phyloP scores from a whole-genome alignment of 2,329 filamentous ascomycete species.

The Diaporthe aspalathi region DNA sequence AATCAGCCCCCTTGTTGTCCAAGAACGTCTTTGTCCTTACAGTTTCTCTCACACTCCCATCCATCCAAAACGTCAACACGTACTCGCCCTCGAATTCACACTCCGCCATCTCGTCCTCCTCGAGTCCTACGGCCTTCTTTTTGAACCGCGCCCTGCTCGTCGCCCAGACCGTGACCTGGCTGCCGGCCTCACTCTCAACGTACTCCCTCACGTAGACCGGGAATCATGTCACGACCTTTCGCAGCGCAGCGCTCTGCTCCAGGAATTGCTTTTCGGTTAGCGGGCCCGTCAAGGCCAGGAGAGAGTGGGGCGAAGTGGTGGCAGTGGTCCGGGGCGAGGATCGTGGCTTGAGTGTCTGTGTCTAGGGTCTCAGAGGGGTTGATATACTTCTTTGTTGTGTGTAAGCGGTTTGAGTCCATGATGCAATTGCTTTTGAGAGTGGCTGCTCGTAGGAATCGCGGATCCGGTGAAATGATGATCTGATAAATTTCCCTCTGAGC shows the following conservation, averaged over 20 bases:
- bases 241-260: slow-evolving; percentile 16
- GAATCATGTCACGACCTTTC: slow-evolving; percentile 23
- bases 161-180: slow-evolving; percentile 37
- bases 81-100: slow-evolving; percentile 36
- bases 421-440: background rate
- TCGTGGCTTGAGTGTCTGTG: slow-evolving; percentile 8
- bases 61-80: slow-evolving; percentile 36
- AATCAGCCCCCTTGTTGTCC: slow-evolving; percentile 32
- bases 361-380: slow-evolving; percentile 28
- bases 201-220: slow-evolving; percentile 20
- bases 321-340: slow-evolving; percentile 17
- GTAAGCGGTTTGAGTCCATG: slow-evolving; percentile 27
- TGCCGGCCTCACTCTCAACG: slow-evolving; percentile 36
- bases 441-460: too few relatives aligned
- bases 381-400: slow-evolving; percentile 32
- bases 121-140: slow-evolving; percentile 3
- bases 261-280: slow-evolving; percentile 4
- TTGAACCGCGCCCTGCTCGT: slow-evolving; percentile 13
- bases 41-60: slow-evolving; percentile 35
- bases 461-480: too few relatives aligned
- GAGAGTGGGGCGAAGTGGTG: slow-evolving; percentile 32
- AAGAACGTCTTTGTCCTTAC: slow-evolving; percentile 32
- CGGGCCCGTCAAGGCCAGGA: slow-evolving; percentile 8
- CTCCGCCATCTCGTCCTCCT: background rate
- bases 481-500: background rate